A percentile compares a stretch with the other conserved stretches of the same genome.
Evolutionary conservation across 2,329 filamentous ascomycete genomes (phyloP).

Genomic region (Exophiala dermatitidis): DNA sequence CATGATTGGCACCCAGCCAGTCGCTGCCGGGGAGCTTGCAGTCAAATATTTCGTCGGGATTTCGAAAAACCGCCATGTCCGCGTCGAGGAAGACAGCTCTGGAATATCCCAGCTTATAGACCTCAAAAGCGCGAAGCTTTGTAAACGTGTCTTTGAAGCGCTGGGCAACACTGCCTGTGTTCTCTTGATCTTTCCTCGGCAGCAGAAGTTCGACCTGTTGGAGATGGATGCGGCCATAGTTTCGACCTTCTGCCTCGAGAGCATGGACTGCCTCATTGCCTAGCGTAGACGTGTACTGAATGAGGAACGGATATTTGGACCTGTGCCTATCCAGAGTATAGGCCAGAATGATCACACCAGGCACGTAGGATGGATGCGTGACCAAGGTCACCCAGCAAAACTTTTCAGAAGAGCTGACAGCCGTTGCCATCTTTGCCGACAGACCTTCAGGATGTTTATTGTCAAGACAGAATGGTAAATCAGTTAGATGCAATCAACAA

Average conservation of each 20-base stretch:
- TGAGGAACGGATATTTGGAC: conserved; percentile 43
- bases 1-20: conserved; percentile 31
- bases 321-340: conserved; percentile 43
- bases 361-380: conserved; percentile 46
- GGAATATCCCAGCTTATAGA: conserved; percentile 33
- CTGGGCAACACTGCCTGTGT: conserved; percentile 40
- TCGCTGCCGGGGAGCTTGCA: conserved; percentile 32
- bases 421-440: no score
- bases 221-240: conserved; percentile 36
- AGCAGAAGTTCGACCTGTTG: conserved; percentile 38
- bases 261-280: conserved; percentile 35
- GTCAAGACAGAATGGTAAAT: no score
- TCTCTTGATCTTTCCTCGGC: conserved; percentile 30
- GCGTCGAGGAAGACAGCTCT: conserved; percentile 47
- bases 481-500: neutral
- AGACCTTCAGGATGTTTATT: no score
- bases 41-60: conserved; percentile 43
- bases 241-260: conserved; percentile 37
- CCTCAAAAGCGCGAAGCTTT: conserved; percentile 48
- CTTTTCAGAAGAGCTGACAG: conserved; percentile 6
- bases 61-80: conserved; percentile 44
- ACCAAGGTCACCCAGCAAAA: conserved; percentile 46
- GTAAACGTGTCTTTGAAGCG: conserved; percentile 51
- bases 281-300: conserved; percentile 44
- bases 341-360: conserved; percentile 46